phyloP scores from a whole-genome alignment of 2,329 filamentous ascomycete species.

The Sporothrix phasma region DNA sequence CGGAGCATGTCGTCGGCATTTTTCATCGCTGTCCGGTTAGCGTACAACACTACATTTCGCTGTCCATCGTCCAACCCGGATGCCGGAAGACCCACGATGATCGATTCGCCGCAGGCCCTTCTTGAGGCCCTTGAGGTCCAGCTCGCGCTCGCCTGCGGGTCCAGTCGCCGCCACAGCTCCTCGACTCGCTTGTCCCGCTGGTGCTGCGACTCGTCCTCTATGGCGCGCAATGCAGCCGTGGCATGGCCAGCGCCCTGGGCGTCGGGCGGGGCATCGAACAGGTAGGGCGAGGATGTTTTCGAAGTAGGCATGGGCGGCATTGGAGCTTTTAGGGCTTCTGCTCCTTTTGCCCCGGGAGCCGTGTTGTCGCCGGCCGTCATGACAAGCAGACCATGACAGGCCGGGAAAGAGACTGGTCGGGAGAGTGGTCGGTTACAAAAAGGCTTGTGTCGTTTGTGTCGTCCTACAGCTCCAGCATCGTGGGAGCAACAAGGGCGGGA shows the following conservation, averaged over 20 bases:
- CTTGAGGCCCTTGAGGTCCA: constrained; percentile 77
- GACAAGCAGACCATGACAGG: constrained; percentile 14
- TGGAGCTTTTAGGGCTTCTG: too few species aligned
- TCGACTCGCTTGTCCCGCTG: constrained; percentile 73
- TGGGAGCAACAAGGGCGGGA: not conserved
- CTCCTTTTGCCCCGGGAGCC: not conserved
- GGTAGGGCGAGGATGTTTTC: not conserved
- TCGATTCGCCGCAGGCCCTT: constrained; percentile 80
- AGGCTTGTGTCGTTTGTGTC: not conserved
- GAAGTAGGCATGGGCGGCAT: not conserved
- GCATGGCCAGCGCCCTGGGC: not conserved
- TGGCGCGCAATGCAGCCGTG: not conserved
- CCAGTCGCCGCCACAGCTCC: constrained; percentile 73
- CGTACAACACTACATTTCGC: not conserved
- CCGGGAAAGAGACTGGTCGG: not conserved
- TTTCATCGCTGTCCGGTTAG: constrained; percentile 53
- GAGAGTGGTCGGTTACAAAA: not conserved
- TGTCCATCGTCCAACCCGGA: not conserved
- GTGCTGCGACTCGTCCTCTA: constrained; percentile 51
- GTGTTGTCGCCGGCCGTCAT: constrained; percentile 17
- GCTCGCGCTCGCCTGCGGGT: constrained; percentile 64
- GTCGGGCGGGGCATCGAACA: not conserved
- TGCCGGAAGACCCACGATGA: constrained; percentile 57
- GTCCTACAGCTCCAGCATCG: constrained; percentile 3
- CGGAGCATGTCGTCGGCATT: constrained; percentile 81